Evolutionary conservation across 345 rosid species (phyloP).

Genomic region (Erodium maritimum): DNA sequence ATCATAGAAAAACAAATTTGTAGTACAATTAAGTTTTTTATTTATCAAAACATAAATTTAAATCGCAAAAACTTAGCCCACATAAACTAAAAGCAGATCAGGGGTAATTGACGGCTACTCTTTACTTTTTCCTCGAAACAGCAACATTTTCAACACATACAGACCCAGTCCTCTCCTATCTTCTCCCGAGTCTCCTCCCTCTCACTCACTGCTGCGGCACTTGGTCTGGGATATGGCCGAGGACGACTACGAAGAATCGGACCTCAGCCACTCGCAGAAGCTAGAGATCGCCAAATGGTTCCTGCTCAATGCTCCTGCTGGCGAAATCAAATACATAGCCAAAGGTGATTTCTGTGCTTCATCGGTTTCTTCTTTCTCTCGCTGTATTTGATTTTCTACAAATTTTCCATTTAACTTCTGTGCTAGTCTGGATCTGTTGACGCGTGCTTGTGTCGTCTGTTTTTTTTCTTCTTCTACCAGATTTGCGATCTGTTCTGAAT

Average conservation of each 20-base stretch:
- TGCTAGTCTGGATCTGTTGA: conserved; percentile 1
- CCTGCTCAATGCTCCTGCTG: conserved; percentile 87
- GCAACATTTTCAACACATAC: too few relatives aligned
- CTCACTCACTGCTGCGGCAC: too few relatives aligned
- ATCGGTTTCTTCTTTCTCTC: too few relatives aligned
- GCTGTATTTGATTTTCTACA: neutral
- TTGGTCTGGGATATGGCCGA: conserved; percentile 62
- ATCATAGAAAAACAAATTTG: too few relatives aligned
- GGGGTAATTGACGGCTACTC: too few relatives aligned
- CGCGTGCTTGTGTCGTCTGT: neutral
- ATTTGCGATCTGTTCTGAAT: conserved; percentile 59
- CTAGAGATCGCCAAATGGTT: conserved; percentile 99
- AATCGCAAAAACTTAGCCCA: too few relatives aligned
- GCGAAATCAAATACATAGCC: conserved; percentile 92
- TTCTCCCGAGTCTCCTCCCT: too few relatives aligned
- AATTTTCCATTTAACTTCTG: neutral
- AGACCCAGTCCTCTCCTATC: too few relatives aligned
- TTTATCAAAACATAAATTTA: too few relatives aligned
- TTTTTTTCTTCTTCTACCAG: conserved; percentile 41
- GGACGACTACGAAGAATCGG: conserved; percentile 28
- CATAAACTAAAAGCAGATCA: too few relatives aligned
- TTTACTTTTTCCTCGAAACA: too few relatives aligned
- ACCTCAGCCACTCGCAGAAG: conserved; percentile 60
- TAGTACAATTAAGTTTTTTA: too few relatives aligned
- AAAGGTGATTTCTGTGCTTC: conserved; percentile 38